Evolutionary conservation across 2,329 filamentous ascomycete species (phyloP).

Genomic region (Penicillium sp.): DNA sequence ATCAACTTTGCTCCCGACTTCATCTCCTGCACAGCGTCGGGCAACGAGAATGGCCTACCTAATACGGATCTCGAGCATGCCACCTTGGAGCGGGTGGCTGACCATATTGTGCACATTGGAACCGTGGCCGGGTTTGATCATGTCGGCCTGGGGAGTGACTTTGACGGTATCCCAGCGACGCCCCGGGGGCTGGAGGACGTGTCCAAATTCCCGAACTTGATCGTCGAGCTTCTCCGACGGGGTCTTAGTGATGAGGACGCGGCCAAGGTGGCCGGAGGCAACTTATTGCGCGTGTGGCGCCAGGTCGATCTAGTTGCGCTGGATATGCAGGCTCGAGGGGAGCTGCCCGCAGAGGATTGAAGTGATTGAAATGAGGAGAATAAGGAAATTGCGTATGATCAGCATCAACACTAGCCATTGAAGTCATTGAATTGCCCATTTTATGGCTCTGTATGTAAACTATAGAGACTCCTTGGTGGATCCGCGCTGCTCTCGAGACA

Average conservation of each 20-base stretch:
- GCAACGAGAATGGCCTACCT: conserved; percentile 67
- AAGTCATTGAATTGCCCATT: neutral
- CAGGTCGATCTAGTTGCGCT: conserved; percentile 74
- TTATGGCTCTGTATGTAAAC: too few relatives aligned
- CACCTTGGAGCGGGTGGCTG: conserved; percentile 76
- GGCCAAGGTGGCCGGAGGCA: conserved; percentile 76
- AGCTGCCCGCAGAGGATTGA: conserved; percentile 49
- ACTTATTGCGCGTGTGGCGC: conserved; percentile 81
- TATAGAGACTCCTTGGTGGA: neutral
- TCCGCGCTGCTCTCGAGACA: conserved; percentile 2
- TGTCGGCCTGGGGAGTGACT: conserved; percentile 88
- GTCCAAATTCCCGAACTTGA: conserved; percentile 76
- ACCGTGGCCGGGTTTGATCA: conserved; percentile 82
- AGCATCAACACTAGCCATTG: too few relatives aligned
- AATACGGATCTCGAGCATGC: conserved; percentile 69
- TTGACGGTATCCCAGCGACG: conserved; percentile 68
- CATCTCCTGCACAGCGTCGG: conserved; percentile 70
- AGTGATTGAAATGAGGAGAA: too few relatives aligned
- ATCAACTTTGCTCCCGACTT: conserved; percentile 87
- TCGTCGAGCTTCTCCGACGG: conserved; percentile 72
- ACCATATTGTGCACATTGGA: conserved; percentile 83
- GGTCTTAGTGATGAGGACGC: conserved; percentile 77
- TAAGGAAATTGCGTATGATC: too few relatives aligned
- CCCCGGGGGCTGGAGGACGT: conserved; percentile 83
- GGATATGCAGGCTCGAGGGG: conserved; percentile 64